Evolutionary conservation across 345 rosid genomes (phyloP).

Genomic region (Melastoma malabathricum): DNA sequence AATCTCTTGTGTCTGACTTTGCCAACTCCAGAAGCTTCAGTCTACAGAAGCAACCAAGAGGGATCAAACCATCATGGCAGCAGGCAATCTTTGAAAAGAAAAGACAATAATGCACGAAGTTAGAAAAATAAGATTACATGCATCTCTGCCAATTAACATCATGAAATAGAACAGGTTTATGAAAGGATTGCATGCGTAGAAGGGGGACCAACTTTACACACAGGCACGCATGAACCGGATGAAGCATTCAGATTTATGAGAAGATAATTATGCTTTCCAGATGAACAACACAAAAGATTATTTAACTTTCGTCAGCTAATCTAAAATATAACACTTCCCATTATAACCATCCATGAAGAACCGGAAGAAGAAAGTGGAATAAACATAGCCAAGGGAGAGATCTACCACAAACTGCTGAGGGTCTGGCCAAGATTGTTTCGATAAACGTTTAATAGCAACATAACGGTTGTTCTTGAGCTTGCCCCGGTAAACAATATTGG

Average conservation of each 20-base stretch:
- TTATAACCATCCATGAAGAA: constrained; percentile 3
- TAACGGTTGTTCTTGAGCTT: constrained; percentile 52
- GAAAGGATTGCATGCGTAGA: no score
- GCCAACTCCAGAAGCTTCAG: constrained; percentile 88
- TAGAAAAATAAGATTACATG: not conserved
- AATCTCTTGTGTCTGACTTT: constrained; percentile 74
- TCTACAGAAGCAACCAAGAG: constrained; percentile 14
- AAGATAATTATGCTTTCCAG: no score
- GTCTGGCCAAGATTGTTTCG: constrained; percentile 93
- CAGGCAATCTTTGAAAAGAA: not conserved
- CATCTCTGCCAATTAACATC: no score
- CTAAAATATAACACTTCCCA: not conserved
- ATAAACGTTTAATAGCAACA: constrained; percentile 83
- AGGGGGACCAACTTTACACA: no score
- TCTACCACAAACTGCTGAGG: constrained; percentile 77
- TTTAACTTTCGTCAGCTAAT: no score
- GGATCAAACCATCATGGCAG: not conserved
- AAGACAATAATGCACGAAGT: not conserved
- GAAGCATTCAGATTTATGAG: no score
- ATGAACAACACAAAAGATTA: no score
- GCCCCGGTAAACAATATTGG: constrained; percentile 80
- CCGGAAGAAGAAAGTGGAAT: not conserved
- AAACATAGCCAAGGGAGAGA: not conserved
- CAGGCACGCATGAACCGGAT: no score
- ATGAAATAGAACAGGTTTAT: no score